phyloP scores from a whole-genome alignment of 495 filamentous ascomycete genomes.

The Talaromyces wortmannii region DNA sequence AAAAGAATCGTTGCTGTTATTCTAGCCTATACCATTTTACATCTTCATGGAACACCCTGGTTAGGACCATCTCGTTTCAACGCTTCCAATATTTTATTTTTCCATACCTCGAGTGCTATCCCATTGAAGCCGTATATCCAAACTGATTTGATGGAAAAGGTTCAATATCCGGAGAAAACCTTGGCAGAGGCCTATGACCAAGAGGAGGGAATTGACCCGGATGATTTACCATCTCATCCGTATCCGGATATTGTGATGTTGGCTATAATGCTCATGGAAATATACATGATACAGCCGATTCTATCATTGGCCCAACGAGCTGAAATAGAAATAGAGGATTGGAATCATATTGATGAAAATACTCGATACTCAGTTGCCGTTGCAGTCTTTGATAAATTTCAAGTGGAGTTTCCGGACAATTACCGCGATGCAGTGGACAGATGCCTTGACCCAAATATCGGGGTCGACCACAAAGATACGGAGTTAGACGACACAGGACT shows the following conservation, averaged over 20 bases:
- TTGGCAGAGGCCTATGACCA: not conserved
- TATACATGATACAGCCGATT: conserved; percentile 1
- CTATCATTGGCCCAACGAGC: not conserved
- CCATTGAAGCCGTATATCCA: not conserved
- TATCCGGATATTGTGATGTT: not conserved
- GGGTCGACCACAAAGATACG: not conserved
- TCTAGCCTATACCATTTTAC: not conserved
- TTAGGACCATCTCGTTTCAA: not conserved
- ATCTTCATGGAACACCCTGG: not conserved
- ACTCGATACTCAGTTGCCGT: not conserved
- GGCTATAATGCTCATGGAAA: not conserved
- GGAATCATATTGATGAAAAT: not conserved
- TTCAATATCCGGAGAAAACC: not conserved
- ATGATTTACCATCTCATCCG: not conserved
- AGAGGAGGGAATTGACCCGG: not conserved
- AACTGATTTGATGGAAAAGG: not conserved
- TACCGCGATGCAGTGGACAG: not conserved
- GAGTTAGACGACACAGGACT: not conserved
- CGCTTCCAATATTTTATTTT: not conserved
- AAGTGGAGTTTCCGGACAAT: not conserved
- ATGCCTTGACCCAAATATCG: not conserved
- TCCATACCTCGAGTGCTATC: not conserved
- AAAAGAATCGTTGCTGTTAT: not conserved
- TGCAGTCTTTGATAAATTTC: not conserved
- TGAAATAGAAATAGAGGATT: not conserved